phyloP scores from a whole-genome alignment of 352 stramenopile genomes.

The Pythium sp. region DNA sequence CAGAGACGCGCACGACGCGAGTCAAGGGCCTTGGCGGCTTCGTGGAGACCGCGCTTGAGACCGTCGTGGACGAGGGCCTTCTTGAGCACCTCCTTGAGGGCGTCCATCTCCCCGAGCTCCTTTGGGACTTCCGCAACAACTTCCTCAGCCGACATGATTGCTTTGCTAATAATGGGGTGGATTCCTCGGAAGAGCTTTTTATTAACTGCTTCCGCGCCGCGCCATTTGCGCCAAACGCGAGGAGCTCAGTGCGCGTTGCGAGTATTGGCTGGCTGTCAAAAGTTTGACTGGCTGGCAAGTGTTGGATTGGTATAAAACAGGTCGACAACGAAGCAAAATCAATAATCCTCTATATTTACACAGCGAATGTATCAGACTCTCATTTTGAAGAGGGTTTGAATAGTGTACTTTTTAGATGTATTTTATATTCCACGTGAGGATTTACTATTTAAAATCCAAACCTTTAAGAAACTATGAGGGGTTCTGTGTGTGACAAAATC shows the following conservation, averaged over 20 bases:
- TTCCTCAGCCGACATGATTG: slow-evolving; percentile 91
- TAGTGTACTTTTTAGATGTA: neutral
- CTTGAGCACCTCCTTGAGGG: slow-evolving; percentile 98
- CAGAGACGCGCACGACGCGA: slow-evolving; percentile 96
- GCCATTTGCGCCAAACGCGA: neutral
- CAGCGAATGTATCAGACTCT: neutral
- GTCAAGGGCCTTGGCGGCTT: slow-evolving; percentile 99
- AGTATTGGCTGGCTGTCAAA: slow-evolving; percentile 41
- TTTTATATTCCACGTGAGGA: neutral
- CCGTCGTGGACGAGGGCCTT: slow-evolving; percentile 99
- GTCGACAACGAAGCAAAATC: neutral
- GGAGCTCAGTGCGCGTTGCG: neutral
- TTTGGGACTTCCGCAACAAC: slow-evolving; percentile 90
- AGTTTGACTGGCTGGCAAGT: slow-evolving; percentile 1
- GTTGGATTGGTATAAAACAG: neutral
- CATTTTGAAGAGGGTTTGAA: neutral
- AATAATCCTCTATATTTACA: neutral
- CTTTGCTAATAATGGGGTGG: slow-evolving; percentile 35
- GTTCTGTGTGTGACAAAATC: neutral
- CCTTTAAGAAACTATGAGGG: neutral
- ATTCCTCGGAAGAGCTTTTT: slow-evolving; percentile 53
- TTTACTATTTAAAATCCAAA: neutral
- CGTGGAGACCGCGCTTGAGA: slow-evolving; percentile 98
- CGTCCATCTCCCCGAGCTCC: slow-evolving; percentile 96
- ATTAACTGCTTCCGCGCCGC: neutral